Evolutionary conservation across 306 rosid genomes (phyloP).

Genomic region (Cucurbita argyrosperma): DNA sequence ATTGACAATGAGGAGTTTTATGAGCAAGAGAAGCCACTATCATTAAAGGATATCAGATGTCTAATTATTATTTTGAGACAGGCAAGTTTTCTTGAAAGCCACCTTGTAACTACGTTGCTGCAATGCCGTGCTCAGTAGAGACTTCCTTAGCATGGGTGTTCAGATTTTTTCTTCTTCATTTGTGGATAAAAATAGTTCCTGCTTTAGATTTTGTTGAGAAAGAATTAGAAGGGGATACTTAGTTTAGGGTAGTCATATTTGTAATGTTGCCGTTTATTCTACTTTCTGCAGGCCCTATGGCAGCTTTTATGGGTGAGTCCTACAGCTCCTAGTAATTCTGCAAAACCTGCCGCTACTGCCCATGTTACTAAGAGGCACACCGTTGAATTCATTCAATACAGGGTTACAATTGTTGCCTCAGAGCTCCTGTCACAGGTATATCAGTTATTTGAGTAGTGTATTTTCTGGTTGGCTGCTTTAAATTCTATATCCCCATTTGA

Average conservation of each 20-base stretch:
- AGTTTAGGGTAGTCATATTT: not conserved
- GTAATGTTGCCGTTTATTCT: not conserved
- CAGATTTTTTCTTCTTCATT: not conserved
- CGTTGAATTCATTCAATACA: slow-evolving; percentile 59
- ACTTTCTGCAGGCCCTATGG: slow-evolving; percentile 78
- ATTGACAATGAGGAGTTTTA: slow-evolving; percentile 93
- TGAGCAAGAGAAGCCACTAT: slow-evolving; percentile 91
- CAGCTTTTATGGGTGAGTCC: slow-evolving; percentile 90
- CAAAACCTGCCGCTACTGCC: slow-evolving; percentile 22
- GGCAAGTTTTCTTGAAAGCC: slow-evolving; percentile 30
- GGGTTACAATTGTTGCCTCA: slow-evolving; percentile 74
- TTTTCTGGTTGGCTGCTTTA: not conserved
- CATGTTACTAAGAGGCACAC: slow-evolving; percentile 41
- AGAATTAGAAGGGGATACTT: not conserved
- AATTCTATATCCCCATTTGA: slow-evolving; percentile 1
- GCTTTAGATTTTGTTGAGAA: not conserved
- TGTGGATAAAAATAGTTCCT: not conserved
- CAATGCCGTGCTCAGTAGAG: not conserved
- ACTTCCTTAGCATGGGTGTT: not conserved
- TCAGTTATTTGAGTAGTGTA: slow-evolving; percentile 3
- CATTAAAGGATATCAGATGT: slow-evolving; percentile 65
- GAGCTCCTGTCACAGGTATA: slow-evolving; percentile 91
- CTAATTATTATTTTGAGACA: slow-evolving; percentile 78
- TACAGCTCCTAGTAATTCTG: slow-evolving; percentile 29
- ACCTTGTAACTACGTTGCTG: slow-evolving; percentile 9